These are phyloP conservation scores for Dactylonectria macrodidyma DNA, from an alignment of 2,329 filamentous ascomycete species.

Conservation along the genomic window DNA sequence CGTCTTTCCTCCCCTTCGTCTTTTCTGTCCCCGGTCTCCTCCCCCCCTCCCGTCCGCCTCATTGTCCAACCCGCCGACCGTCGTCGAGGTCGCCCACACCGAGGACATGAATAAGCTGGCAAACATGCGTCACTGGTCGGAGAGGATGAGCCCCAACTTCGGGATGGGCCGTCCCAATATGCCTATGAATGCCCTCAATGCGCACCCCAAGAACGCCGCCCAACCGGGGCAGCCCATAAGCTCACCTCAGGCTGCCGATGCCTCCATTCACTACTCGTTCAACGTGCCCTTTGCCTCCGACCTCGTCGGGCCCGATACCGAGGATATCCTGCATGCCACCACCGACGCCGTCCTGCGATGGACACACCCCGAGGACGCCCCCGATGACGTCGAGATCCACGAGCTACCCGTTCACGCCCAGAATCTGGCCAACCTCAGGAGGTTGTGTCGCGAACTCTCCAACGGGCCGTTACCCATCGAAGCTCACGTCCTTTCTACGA, in stretches of 20 bases:
- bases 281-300: slow-evolving; percentile 97
- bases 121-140: slow-evolving; percentile 81
- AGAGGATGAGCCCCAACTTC: slow-evolving; percentile 78
- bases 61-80: slow-evolving; percentile 46
- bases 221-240: slow-evolving; percentile 70
- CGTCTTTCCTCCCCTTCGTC: slow-evolving; percentile 36
- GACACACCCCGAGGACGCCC: slow-evolving; percentile 91
- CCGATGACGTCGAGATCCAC: slow-evolving; percentile 87
- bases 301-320: slow-evolving; percentile 90
- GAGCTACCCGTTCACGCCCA: slow-evolving; percentile 92
- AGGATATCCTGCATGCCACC: slow-evolving; percentile 95
- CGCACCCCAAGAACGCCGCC: slow-evolving; percentile 70
- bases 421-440: slow-evolving; percentile 85
- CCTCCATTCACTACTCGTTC: slow-evolving; percentile 93
- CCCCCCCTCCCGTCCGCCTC: slow-evolving; percentile 38
- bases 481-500: slow-evolving; percentile 86
- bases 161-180: slow-evolving; percentile 75
- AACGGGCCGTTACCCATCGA: slow-evolving; percentile 80
- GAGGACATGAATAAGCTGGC: slow-evolving; percentile 76
- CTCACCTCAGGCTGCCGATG: slow-evolving; percentile 80
- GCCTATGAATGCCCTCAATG: slow-evolving; percentile 68
- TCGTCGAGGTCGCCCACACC: slow-evolving; percentile 44
- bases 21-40: slow-evolving; percentile 32
- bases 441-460: slow-evolving; percentile 86
- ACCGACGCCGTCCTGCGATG: slow-evolving; percentile 89